Conservation (phyloP, 2,329 filamentous ascomycete genomes). For the Dryadomyces quercus-mongolicae region DNA sequence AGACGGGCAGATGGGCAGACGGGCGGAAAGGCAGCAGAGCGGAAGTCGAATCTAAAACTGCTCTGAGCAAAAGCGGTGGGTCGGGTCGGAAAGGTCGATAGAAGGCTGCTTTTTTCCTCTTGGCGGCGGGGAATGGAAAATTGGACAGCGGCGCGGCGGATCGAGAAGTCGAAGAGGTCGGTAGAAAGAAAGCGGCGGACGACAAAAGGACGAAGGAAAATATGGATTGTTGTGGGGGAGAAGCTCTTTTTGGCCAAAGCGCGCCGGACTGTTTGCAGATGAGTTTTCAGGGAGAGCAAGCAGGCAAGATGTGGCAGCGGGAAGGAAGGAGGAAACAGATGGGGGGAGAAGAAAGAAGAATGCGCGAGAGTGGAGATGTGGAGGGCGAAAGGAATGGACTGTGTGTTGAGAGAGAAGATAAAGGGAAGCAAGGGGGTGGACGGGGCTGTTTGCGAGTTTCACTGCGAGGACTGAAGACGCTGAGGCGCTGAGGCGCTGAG, state of each 20-base stretch:
- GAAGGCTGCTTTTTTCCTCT: not conserved
- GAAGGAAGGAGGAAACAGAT: not conserved
- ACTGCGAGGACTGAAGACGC: not conserved
- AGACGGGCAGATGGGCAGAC: too few relatives aligned
- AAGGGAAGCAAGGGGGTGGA: constrained; percentile 1
- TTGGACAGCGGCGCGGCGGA: not conserved
- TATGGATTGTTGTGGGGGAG: not conserved
- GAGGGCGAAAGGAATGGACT: not conserved
- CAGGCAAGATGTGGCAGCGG: not conserved
- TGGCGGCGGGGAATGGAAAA: not conserved
- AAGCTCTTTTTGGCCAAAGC: not conserved
- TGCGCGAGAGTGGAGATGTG: constrained; percentile 1
- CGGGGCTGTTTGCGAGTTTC: not conserved
- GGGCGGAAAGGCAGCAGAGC: too few relatives aligned
- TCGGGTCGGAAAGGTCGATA: not conserved
- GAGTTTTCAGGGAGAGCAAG: not conserved
- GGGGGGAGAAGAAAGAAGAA: not conserved
- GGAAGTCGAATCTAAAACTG: not conserved
- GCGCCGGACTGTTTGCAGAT: not conserved
- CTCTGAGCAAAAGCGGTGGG: not conserved
- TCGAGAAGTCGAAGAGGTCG: not conserved
- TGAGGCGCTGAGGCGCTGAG: not conserved
- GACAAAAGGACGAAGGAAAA: not conserved
- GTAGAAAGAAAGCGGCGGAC: not conserved
- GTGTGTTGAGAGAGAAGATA: not conserved